Percentiles rank a stretch among this genome's conserved stretches.
phyloP scores from a whole-genome alignment of 768 basidiomycete genomes.

The Pulveroboletus sp. region DNA sequence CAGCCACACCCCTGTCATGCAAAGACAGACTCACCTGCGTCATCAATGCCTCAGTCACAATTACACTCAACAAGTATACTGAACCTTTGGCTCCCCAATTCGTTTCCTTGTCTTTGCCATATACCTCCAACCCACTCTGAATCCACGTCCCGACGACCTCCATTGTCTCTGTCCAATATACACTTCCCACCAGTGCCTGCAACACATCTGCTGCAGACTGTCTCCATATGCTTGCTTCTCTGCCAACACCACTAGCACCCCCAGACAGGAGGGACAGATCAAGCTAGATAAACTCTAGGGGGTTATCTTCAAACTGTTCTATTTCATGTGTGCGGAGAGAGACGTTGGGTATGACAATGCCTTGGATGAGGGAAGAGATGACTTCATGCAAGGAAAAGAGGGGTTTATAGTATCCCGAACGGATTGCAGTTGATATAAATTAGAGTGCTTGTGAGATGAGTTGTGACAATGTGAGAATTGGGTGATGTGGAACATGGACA shows the following conservation, averaged over 20 bases:
- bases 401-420: constrained; percentile 75
- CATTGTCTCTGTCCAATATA: constrained; percentile 84
- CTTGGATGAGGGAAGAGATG: constrained; percentile 78
- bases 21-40: constrained; percentile 56
- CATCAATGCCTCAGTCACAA: constrained; percentile 88
- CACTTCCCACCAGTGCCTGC: constrained; percentile 78
- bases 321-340: constrained; percentile 83
- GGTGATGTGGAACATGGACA: neutral
- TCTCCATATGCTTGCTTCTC: constrained; percentile 80
- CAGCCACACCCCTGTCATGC: neutral
- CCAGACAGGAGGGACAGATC: constrained; percentile 70
- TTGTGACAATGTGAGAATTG: constrained; percentile 30
- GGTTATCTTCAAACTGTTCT: constrained; percentile 97
- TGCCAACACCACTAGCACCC: constrained; percentile 35
- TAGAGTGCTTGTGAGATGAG: constrained; percentile 88
- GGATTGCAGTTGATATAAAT: constrained; percentile 91
- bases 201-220: constrained; percentile 97
- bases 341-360: constrained; percentile 94
- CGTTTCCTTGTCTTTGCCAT: constrained; percentile 53
- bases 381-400: constrained; percentile 83
- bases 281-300: constrained; percentile 89
- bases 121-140: constrained; percentile 64
- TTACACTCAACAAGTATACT: constrained; percentile 88
- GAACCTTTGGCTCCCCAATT: constrained; percentile 94
- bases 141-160: constrained; percentile 88